A percentile compares a stretch with the other conserved stretches of the same genome.
These are phyloP conservation scores for Monosporascus sp. DNA, from an alignment of 2,329 filamentous ascomycete species.

Conservation along the genomic window DNA sequence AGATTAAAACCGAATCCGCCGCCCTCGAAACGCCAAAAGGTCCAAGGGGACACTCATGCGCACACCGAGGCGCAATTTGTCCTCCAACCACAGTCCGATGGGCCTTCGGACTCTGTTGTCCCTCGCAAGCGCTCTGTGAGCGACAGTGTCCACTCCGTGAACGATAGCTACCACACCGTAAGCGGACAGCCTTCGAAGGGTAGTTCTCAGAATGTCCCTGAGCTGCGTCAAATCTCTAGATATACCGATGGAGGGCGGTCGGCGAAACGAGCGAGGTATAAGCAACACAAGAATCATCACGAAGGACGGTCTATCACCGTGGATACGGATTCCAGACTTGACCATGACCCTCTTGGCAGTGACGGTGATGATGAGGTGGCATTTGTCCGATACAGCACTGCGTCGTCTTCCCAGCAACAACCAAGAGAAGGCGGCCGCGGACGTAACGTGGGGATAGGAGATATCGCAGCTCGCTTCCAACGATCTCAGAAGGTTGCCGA, in stretches of 20 bases:
- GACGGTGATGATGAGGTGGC: slow-evolving; percentile 8
- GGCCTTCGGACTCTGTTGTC: neutral
- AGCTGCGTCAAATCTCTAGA: slow-evolving; percentile 7
- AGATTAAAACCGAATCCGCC: slow-evolving; percentile 6
- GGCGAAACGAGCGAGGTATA: slow-evolving; percentile 1
- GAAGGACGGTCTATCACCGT: neutral
- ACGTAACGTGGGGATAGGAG: neutral
- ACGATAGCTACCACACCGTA: slow-evolving; percentile 14
- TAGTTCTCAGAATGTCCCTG: slow-evolving; percentile 5
- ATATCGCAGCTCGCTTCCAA: neutral
- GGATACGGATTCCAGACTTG: neutral
- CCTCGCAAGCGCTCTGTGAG: slow-evolving; percentile 14
- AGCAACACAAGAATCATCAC: neutral
- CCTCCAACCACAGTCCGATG: neutral
- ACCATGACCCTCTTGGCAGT: neutral
- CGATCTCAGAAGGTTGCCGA: neutral
- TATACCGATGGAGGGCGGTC: neutral
- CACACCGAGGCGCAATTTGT: slow-evolving; percentile 13
- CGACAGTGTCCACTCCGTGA: slow-evolving; percentile 8
- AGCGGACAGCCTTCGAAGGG: slow-evolving; percentile 9
- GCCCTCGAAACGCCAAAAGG: slow-evolving; percentile 17
- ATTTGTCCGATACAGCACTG: slow-evolving; percentile 1
- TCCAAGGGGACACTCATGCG: slow-evolving; percentile 3
- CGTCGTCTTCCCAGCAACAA: neutral
- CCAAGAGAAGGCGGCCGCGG: neutral